These are phyloP conservation scores for Diospyros kaki DNA, from an alignment of 148 eudicot genomes.

Conservation along the genomic window DNA sequence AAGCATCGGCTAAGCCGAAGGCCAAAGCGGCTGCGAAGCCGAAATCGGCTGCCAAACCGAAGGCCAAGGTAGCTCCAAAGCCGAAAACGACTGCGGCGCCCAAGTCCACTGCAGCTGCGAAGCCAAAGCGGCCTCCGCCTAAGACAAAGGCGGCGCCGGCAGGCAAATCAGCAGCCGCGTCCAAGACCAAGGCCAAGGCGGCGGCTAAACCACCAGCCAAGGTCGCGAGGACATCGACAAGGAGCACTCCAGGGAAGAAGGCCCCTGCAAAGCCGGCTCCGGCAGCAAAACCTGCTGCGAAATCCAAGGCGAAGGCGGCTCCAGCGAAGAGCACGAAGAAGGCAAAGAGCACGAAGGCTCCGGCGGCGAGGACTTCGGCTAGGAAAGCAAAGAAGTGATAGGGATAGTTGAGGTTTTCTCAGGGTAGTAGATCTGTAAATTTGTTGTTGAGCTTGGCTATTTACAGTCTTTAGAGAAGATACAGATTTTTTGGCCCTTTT, in stretches of 20 bases:
- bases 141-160: constrained; percentile 35
- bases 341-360: constrained; percentile 19
- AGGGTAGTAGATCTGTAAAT: constrained; percentile 20
- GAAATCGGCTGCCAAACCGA: background rate
- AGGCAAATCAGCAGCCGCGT: constrained; percentile 14
- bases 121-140: constrained; percentile 19
- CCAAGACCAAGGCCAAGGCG: constrained; percentile 12
- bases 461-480: background rate
- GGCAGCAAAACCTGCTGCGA: constrained; percentile 30
- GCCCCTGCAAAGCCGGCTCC: background rate
- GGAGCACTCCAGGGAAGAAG: constrained; percentile 3
- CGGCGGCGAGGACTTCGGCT: constrained; percentile 16
- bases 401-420: constrained; percentile 2
- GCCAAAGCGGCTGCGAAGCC: constrained; percentile 11
- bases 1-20: constrained; percentile 20
- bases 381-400: constrained; percentile 22
- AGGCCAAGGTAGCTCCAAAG: background rate
- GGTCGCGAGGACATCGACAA: constrained; percentile 6
- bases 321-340: constrained; percentile 22
- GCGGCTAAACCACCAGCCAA: constrained; percentile 3
- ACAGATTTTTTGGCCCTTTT: background rate
- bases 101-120: background rate
- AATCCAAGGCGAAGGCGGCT: constrained; percentile 13
- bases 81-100: background rate
- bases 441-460: background rate